A percentile compares a stretch with the other conserved stretches of the same genome.
Evolutionary conservation across 495 filamentous ascomycete species (phyloP).

Genomic region (Aspergillus sclerotioniger): DNA sequence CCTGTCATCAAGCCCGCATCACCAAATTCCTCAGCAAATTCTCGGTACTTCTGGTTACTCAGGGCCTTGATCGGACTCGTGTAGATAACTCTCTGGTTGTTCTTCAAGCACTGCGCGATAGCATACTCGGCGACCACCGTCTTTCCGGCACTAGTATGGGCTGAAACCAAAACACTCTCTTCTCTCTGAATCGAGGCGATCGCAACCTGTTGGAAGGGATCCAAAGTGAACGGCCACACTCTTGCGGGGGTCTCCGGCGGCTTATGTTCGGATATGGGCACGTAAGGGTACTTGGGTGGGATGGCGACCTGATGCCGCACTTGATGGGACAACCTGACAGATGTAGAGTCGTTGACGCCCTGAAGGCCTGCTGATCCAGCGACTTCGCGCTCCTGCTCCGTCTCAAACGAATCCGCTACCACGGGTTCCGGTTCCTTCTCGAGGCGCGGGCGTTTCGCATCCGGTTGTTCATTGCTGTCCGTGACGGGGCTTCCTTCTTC

Average conservation of each 20-base stretch:
- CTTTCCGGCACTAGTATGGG: slow-evolving; percentile 96
- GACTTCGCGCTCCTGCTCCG: slow-evolving; percentile 89
- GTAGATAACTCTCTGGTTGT: slow-evolving; percentile 97
- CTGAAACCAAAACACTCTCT: slow-evolving; percentile 94
- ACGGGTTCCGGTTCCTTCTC: slow-evolving; percentile 75
- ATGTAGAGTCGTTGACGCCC: slow-evolving; percentile 56
- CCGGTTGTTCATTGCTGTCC: slow-evolving; percentile 46
- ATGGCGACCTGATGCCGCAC: slow-evolving; percentile 97
- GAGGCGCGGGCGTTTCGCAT: slow-evolving; percentile 72
- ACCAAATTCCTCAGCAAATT: slow-evolving; percentile 92
- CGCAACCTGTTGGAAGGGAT: slow-evolving; percentile 93
- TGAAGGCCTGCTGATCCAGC: slow-evolving; percentile 80
- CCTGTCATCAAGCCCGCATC: slow-evolving; percentile 98
- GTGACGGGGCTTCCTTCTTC: slow-evolving; percentile 21
- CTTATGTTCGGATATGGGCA: slow-evolving; percentile 88
- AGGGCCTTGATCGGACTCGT: slow-evolving; percentile 98
- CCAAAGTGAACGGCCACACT: slow-evolving; percentile 81
- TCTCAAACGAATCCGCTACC: slow-evolving; percentile 91
- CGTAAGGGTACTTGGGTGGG: slow-evolving; percentile 88
- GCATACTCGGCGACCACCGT: slow-evolving; percentile 98
- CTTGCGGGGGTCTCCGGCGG: slow-evolving; percentile 79
- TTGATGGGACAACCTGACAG: slow-evolving; percentile 88
- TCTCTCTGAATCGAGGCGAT: slow-evolving; percentile 91
- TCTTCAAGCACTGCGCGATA: slow-evolving; percentile 94
- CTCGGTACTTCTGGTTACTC: slow-evolving; percentile 97